These are phyloP conservation scores for Phytophthora cajani DNA, from an alignment of 352 stramenopile species.

Conservation along the genomic window DNA sequence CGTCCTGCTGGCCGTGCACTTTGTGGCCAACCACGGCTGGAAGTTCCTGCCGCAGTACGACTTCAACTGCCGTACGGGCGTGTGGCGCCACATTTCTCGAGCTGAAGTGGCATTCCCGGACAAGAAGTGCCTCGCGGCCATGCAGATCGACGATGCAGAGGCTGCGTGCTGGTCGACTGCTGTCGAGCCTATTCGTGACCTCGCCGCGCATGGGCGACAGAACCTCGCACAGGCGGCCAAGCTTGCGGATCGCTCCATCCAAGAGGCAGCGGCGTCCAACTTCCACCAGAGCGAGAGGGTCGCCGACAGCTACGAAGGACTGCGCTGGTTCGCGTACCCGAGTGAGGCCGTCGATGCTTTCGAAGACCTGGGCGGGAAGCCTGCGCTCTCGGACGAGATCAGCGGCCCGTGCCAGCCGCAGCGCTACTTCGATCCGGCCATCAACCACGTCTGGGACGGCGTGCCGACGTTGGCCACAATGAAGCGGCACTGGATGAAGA, in stretches of 20 bases:
- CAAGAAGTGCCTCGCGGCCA: constrained; percentile 28
- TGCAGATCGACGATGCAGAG: constrained; percentile 22
- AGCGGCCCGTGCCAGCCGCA: constrained; percentile 40
- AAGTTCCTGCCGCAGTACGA: constrained; percentile 95
- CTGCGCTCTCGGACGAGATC: constrained; percentile 32
- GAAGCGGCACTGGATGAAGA: constrained; percentile 24
- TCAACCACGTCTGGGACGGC: constrained; percentile 31
- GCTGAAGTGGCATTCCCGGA: constrained; percentile 23
- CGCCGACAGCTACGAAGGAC: constrained; percentile 22
- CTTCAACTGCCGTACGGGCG: constrained; percentile 95
- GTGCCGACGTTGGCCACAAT: constrained; percentile 30
- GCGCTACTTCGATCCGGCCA: constrained; percentile 29
- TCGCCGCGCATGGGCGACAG: constrained; percentile 19
- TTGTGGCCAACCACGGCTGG: constrained; percentile 93
- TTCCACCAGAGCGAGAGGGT: constrained; percentile 26
- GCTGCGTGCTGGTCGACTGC: constrained; percentile 2
- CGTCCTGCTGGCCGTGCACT: constrained; percentile 92
- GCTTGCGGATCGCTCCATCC: constrained; percentile 29
- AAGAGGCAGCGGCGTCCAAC: constrained; percentile 11
- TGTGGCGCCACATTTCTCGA: constrained; percentile 76
- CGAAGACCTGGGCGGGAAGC: constrained; percentile 16
- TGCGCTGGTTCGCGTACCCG: constrained; percentile 48
- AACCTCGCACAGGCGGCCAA: constrained; percentile 31
- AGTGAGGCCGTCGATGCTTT: constrained; percentile 30
- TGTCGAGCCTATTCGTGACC: constrained; percentile 19